These are phyloP conservation scores for Diaporthe velutina DNA, from an alignment of 2,329 filamentous ascomycete genomes.

Conservation along the genomic window DNA sequence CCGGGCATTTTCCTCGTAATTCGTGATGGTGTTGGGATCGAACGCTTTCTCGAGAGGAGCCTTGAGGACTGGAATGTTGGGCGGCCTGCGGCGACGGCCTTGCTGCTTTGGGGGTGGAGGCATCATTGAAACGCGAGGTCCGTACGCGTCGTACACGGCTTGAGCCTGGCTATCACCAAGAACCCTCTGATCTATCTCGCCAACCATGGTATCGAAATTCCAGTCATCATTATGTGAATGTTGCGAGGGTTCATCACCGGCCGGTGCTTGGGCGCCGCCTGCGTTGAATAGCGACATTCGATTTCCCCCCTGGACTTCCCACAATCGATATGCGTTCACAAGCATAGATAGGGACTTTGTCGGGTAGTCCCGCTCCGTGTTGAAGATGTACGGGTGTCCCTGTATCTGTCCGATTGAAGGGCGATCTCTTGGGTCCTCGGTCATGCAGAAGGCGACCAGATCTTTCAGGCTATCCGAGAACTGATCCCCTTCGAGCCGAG, in stretches of 20 bases:
- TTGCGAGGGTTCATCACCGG: conserved; percentile 50
- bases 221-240: conserved; percentile 68
- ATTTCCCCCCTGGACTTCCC: conserved; percentile 81
- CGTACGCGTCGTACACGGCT: conserved; percentile 70
- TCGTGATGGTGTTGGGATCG: conserved; percentile 74
- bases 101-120: conserved; percentile 57
- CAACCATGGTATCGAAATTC: conserved; percentile 77
- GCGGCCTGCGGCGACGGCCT: conserved; percentile 66
- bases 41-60: conserved; percentile 75
- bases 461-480: conserved; percentile 78
- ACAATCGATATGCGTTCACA: conserved; percentile 79
- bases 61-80: conserved; percentile 69
- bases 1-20: conserved; percentile 73
- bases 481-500: conserved; percentile 77
- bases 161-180: conserved; percentile 66
- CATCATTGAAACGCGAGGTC: conserved; percentile 68
- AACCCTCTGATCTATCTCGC: conserved; percentile 69
- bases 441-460: conserved; percentile 80
- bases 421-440: conserved; percentile 75
- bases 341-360: conserved; percentile 73
- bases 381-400: conserved; percentile 75
- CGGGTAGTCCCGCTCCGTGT: conserved; percentile 73
- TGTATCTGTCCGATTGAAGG: conserved; percentile 79
- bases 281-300: conserved; percentile 74
- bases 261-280: conserved; percentile 69